Evolutionary conservation across 2,329 filamentous ascomycete genomes (phyloP).

Genomic region (Penicillium sp.): DNA sequence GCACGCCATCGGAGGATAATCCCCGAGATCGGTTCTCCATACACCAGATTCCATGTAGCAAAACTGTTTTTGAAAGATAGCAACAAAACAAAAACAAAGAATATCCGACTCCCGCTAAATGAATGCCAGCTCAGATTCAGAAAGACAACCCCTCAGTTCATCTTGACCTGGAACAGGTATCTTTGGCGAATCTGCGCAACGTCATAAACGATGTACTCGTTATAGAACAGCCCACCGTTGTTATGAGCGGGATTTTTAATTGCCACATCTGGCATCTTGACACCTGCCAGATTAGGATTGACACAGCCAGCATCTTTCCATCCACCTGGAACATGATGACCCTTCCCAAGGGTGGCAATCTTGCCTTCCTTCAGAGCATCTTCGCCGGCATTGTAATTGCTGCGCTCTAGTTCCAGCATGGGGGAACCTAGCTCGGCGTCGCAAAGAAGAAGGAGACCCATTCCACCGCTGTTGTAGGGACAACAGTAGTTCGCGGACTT

Average conservation of each 20-base stretch:
- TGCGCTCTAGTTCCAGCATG: slow-evolving; percentile 62
- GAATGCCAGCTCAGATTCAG: neutral
- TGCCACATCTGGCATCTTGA: slow-evolving; percentile 58
- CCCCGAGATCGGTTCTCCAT: neutral
- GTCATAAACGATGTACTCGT: slow-evolving; percentile 54
- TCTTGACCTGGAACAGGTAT: slow-evolving; percentile 48
- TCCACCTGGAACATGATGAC: slow-evolving; percentile 60
- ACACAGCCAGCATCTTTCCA: slow-evolving; percentile 77
- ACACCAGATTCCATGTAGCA: neutral
- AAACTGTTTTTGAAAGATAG: neutral
- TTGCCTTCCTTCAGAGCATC: slow-evolving; percentile 62
- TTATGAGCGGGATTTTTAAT: neutral
- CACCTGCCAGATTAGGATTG: slow-evolving; percentile 64
- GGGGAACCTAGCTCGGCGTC: slow-evolving; percentile 80
- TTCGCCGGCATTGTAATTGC: slow-evolving; percentile 65
- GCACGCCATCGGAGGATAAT: neutral
- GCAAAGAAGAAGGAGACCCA: slow-evolving; percentile 76
- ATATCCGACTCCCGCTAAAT: neutral
- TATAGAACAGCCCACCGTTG: slow-evolving; percentile 30
- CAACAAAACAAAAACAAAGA: neutral
- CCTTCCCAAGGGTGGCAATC: slow-evolving; percentile 71
- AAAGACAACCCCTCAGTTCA: slow-evolving; percentile 22
- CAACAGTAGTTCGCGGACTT: slow-evolving; percentile 81
- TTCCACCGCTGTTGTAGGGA: slow-evolving; percentile 61
- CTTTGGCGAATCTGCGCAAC: slow-evolving; percentile 49